A percentile compares a stretch with the other conserved stretches of the same genome.
Evolutionary conservation across 1,139 yeast species (phyloP).

Genomic region (Candida tetrigidarum): DNA sequence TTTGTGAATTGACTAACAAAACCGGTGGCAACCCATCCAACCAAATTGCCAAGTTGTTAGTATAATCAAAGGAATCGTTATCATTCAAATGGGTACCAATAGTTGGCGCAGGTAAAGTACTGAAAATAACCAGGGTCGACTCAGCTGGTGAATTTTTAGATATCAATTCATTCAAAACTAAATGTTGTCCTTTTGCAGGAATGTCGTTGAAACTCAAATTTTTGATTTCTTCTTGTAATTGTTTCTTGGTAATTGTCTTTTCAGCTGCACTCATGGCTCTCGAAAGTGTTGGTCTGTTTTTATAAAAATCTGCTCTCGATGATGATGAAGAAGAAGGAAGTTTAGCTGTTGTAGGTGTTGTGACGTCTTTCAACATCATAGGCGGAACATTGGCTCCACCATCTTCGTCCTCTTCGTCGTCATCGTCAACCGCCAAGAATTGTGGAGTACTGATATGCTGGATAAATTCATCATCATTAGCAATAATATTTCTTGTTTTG

Average conservation of each 20-base stretch:
- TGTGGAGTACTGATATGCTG: conserved; percentile 42
- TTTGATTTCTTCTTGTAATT: conserved; percentile 43
- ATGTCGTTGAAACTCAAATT: conserved; percentile 73
- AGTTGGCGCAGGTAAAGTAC: conserved; percentile 89
- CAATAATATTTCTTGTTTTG: conserved; percentile 24
- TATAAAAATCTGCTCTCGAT: conserved; percentile 18
- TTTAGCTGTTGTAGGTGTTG: too few species aligned
- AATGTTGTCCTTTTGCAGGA: conserved; percentile 90
- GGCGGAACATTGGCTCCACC: conserved; percentile 17
- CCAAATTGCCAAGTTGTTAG: conserved; percentile 80
- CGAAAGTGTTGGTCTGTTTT: conserved; percentile 9
- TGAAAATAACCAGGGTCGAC: conserved; percentile 72
- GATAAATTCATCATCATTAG: conserved; percentile 43
- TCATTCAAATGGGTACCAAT: conserved; percentile 77
- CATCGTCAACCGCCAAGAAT: conserved; percentile 37
- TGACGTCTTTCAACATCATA: conserved; percentile 17
- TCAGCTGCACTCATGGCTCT: conserved; percentile 6
- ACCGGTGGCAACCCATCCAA: conserved; percentile 81
- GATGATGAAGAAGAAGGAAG: conserved; percentile 6
- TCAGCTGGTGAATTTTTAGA: conserved; percentile 54
- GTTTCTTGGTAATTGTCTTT: conserved; percentile 34
- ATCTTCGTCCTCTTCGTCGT: conserved; percentile 20
- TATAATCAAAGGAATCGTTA: conserved; percentile 72
- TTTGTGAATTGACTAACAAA: conserved; percentile 82
- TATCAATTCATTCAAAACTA: conserved; percentile 88